Evolutionary conservation across 139 green algal species (phyloP).

Genomic region (Chlamydomonas schloesseri): DNA sequence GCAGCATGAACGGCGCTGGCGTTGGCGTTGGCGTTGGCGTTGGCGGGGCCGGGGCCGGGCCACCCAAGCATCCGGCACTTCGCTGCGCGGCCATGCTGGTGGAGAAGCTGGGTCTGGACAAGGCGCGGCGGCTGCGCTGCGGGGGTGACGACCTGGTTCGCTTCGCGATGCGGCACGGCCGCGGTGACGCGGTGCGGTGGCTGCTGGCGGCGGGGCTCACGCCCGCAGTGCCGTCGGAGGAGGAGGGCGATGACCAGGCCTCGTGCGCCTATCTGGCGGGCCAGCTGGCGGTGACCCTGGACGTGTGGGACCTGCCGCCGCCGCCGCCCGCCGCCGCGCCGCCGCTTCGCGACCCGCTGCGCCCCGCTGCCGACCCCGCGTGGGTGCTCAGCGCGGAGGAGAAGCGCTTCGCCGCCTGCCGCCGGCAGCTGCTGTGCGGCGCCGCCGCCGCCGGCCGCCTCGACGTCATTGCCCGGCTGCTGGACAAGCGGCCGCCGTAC

Average conservation of each 20-base stretch:
- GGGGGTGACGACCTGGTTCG: constrained; percentile 17
- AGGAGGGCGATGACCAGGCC: too few species aligned
- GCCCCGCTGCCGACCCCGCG: background rate
- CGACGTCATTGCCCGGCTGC: constrained; percentile 3
- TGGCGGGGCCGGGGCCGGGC: too few species aligned
- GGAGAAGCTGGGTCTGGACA: background rate
- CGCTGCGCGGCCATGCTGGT: background rate
- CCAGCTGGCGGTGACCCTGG: background rate
- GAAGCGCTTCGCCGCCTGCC: background rate
- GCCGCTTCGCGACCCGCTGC: background rate
- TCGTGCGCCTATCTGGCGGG: constrained; percentile 30
- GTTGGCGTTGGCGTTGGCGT: too few species aligned
- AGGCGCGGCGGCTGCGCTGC: background rate
- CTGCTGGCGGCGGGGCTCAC: constrained; percentile 7
- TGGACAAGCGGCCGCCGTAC: constrained; percentile 19
- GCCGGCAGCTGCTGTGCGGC: constrained; percentile 37
- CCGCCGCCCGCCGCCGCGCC: background rate
- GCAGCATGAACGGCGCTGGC: background rate
- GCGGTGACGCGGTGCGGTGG: background rate
- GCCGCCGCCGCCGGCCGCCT: constrained; percentile 2
- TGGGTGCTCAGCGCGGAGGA: background rate
- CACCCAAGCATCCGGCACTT: background rate
- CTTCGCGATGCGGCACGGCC: constrained; percentile 13
- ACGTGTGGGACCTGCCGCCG: constrained; percentile 27
- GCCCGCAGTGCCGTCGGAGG: background rate